Evolutionary conservation across 495 filamentous ascomycete species (phyloP), one percentile per base, ranked within the genome.

Genomic region (Penicillium manginii): DNA sequence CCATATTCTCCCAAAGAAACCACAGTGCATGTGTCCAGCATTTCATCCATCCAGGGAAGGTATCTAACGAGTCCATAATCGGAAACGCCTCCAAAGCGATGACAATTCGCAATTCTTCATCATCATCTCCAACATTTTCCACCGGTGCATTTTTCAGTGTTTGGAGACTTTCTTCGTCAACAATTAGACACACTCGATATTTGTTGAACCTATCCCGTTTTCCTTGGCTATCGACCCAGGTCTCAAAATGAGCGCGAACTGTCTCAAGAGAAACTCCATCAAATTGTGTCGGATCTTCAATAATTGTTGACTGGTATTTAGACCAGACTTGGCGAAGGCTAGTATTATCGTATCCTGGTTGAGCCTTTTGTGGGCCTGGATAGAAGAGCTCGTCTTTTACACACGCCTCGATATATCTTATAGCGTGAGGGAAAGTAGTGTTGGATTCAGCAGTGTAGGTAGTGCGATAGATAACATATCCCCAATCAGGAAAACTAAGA

Each of bases 271-370:
- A 52, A 1, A 32, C 32, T n/a, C 50, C 32, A 7, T 39, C 9
- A 12, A 52, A 52, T 22, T 52, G 50, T 7, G 29, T 17, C 4
- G 32, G 29, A 19, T 52, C 50, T 21, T 81, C 82, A 7, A 64
- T 85, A 23, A 61, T 85, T 22, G 56, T 85, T 4, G 63, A 64
- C 26, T 21, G 8, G 9, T 37, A 37, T 52, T 18, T 39, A 4
- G 50, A 18, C 29, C 29, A 52, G 31, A 49, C 23, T 19, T 33
- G n/a, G 23, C 5, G 5, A 29, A 1, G 26, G 6, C 26, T 29
- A 29, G 9, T 5, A 2, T 45, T 5, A 32, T 11, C 11, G 31
- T 11, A 5, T 4, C 31, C 31, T 5, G 4, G 4, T 33, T 33
- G 31, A 33, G 31, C 4, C 40, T 22, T 49, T 10, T 22, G 33